Evolutionary conservation across 352 stramenopile species (phyloP), one percentile per base, ranked within the genome.

Genomic region (Globisporangium heterothallicum): DNA sequence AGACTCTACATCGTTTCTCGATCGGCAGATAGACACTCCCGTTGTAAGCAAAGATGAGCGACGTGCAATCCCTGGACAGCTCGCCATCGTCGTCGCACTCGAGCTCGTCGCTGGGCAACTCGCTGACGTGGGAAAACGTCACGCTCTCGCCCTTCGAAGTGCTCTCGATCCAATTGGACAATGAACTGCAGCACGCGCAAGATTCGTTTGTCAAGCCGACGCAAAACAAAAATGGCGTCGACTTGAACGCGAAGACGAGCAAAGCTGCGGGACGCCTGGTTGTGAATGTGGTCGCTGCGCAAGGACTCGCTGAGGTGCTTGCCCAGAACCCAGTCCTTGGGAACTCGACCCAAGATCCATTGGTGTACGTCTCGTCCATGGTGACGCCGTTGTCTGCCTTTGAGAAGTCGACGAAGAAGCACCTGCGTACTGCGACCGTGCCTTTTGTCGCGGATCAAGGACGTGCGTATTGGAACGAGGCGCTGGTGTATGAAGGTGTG

Each of bases 211-310:
- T 60, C 2, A 19, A 35, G 9, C 52, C 25, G 16, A 81, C 78
- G 60, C 74, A 78, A 54, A 94, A 94, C 64, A 87, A 80, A 61
- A 61, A 89, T 34, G 83, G 78, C n/a, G 71, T 94, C 26, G 83
- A 94, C 52, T 24, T 90, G 29, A 55, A 79, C 40, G 32, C 59
- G 40, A 68, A 56, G 38, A 76, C 76, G 21, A 65, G 73, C 43
- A 91, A 87, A 49, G 80, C 78, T 19, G 61, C 62, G 21, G 83
- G 83, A 6, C 49, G 61, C 21, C 51, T 88, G 25, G 63, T 45
- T 7, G 64, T 94, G 50, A 61, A 77, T 32, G 75, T 92, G 18
- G 46, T 84, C 18, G 50, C 57, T 2, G 78, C 68, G 29, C 18
- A 84, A 63, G 57, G 66, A 47, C 21, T 71, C 61, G 54, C 41